phyloP scores from a whole-genome alignment of 1,284 basidiomycete species.

The Mrakiaceae sp. region DNA sequence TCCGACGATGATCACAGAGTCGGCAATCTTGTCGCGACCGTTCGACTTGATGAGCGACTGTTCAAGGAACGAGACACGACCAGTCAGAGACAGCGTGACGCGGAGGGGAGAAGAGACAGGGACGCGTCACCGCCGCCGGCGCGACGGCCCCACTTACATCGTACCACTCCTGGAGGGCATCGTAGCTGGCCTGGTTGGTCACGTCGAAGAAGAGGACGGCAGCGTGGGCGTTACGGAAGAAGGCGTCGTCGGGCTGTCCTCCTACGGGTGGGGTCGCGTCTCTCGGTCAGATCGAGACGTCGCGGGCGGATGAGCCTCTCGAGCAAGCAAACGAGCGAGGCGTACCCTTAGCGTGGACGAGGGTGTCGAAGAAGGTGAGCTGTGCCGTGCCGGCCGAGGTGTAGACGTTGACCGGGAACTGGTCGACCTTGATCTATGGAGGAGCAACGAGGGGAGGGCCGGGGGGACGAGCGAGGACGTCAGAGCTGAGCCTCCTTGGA shows the following conservation, averaged over 20 bases:
- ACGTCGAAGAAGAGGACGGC: conserved; percentile 20
- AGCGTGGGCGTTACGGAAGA: conserved; percentile 20
- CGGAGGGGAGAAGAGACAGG: too few relatives aligned
- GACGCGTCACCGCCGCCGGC: too few relatives aligned
- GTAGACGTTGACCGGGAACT: conserved; percentile 6
- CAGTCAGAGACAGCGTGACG: too few relatives aligned
- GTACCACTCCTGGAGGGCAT: conserved; percentile 20
- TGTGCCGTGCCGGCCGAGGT: conserved; percentile 17
- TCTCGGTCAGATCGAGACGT: neutral
- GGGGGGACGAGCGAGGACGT: neutral
- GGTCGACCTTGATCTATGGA: neutral
- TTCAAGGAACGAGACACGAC: too few relatives aligned
- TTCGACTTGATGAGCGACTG: too few relatives aligned
- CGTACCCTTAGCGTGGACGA: conserved; percentile 16
- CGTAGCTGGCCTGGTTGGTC: conserved; percentile 21
- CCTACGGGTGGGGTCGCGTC: conserved; percentile 6
- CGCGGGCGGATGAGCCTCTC: neutral
- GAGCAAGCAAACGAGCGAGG: neutral
- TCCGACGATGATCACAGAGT: conserved; percentile 20
- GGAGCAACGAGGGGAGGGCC: neutral
- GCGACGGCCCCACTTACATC: neutral
- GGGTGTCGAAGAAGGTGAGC: conserved; percentile 21
- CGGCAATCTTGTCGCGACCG: too few relatives aligned
- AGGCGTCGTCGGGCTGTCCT: conserved; percentile 20
- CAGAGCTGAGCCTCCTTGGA: too few relatives aligned